Percentiles rank a stretch among this genome's conserved stretches.
phyloP scores from a whole-genome alignment of 345 rosid genomes.

The Microcos paniculata region DNA sequence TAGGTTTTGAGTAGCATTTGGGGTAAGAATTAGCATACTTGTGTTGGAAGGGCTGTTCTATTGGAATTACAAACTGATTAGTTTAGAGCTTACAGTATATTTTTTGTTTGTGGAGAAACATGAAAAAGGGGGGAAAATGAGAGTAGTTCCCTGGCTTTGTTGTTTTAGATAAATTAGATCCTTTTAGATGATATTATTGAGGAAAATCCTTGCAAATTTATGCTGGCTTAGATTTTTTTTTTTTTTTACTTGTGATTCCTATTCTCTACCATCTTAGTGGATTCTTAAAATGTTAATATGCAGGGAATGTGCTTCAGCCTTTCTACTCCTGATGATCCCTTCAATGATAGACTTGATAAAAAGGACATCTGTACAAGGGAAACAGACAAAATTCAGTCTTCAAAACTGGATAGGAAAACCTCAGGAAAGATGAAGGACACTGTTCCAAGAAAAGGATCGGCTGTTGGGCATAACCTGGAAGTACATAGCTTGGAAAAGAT shows the following conservation, averaged over 20 bases:
- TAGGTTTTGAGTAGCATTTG: not conserved
- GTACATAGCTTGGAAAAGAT: slow-evolving; percentile 14
- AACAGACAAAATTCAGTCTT: slow-evolving; percentile 18
- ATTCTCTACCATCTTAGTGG: slow-evolving; percentile 1
- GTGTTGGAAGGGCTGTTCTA: not conserved
- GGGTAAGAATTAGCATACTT: not conserved
- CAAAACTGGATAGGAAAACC: slow-evolving; percentile 16
- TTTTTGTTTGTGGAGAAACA: not conserved
- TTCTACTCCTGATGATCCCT: slow-evolving; percentile 75
- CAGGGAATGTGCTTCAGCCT: slow-evolving; percentile 98
- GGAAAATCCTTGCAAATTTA: not conserved
- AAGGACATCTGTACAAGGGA: slow-evolving; percentile 26
- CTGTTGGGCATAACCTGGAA: slow-evolving; percentile 1
- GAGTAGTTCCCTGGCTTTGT: not conserved
- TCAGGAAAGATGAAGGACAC: slow-evolving; percentile 16
- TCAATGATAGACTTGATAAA: slow-evolving; percentile 62
- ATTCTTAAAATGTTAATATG: not conserved
- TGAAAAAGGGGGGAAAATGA: not conserved
- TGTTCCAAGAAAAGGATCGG: slow-evolving; percentile 16
- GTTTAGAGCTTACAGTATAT: not conserved
- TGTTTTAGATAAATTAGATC: not conserved
- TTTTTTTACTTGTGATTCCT: not conserved
- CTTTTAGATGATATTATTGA: not conserved
- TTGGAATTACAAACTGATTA: not conserved
- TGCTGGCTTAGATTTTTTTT: not conserved